Percentiles rank a stretch among this genome's conserved stretches.
Evolutionary conservation across 768 basidiomycete species (phyloP).

Genomic region (Leccinum imitatum): DNA sequence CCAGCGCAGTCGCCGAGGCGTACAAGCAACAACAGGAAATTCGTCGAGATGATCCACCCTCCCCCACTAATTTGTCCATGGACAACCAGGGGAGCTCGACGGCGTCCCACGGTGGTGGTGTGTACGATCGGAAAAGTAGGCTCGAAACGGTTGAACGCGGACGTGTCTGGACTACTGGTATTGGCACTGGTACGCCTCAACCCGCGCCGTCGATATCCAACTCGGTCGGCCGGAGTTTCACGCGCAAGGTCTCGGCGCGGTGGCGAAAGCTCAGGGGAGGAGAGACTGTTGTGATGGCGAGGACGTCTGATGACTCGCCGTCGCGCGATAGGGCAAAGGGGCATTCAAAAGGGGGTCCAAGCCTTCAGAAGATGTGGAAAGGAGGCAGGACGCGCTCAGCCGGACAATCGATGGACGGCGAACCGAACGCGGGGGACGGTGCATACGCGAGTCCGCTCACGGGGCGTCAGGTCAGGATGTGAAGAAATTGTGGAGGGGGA

Average conservation of each 20-base stretch:
- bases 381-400: constrained; percentile 6
- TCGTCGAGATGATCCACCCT: constrained; percentile 10
- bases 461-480: constrained; percentile 3
- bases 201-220: constrained; percentile 14
- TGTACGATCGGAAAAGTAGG: constrained; percentile 15
- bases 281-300: constrained; percentile 1
- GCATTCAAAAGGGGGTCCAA: constrained; percentile 27
- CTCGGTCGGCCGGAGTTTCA: constrained; percentile 24
- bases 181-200: neutral
- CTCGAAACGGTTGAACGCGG: constrained; percentile 6
- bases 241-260: constrained; percentile 37
- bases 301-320: constrained; percentile 26
- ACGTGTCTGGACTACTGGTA: neutral
- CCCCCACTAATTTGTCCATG: constrained; percentile 22
- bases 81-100: constrained; percentile 25
- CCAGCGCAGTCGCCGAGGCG: constrained; percentile 44
- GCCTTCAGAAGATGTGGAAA: constrained; percentile 34
- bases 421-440: constrained; percentile 10
- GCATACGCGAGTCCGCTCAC: constrained; percentile 13
- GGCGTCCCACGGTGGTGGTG: constrained; percentile 8
- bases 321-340: constrained; percentile 9
- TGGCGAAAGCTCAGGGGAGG: constrained; percentile 29
- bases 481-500: constrained; percentile 11
- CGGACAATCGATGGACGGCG: constrained; percentile 21
- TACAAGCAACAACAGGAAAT: constrained; percentile 45